Base-by-base conservation (phyloP, 73 alveolate species). In the Uronychia setigera region DNA sequence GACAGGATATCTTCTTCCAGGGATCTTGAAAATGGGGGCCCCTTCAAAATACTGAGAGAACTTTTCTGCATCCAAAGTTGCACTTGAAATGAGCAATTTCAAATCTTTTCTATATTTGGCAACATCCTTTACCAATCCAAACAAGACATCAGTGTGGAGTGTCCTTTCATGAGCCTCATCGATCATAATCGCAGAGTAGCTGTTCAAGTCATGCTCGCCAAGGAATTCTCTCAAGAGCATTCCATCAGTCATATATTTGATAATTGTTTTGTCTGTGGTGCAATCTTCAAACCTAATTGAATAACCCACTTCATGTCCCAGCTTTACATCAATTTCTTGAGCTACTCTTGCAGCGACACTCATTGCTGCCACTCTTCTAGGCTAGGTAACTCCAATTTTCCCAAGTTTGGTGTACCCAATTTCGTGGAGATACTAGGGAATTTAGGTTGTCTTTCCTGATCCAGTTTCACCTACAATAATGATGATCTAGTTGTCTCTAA, bases 151-250 rank as follows among this genome's bases (percentile, higher is more conserved):
- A 1, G 99, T 99, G 90, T 97, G 99, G n/a, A 99, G 97, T n/a
- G 99, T 98, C 86, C 99, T 91, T 92, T 99, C 99, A 94, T 99
- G 99, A 33, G 99, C 99, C 88, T 98, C 99, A 90, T 98, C 99
- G 25, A 98, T 94, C 92, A 98, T 97, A 77, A 98, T 82, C 76
- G 94, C 97, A 27, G 96, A 82, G 82, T 94, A 96, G 75, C 90
- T 89, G 33, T 78, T 80, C 57, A 96, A 81, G 31, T 87, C 84
- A 34, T 97, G 98, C 76, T 97, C 99, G 26, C 94, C 88, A 91
- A 98, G 84, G 82, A 97, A 94, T 60, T 94, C 97, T 76, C 99
- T 91, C 74, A 99, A 89, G 29, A 99, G 98, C 97, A 99, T 97
- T 31, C 99, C 99, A 95, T 99, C 99, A 28, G 99, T 99, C 99